Base-by-base conservation (phyloP, 2,329 filamentous ascomycete species). In the Dothideomycetes sp. region DNA sequence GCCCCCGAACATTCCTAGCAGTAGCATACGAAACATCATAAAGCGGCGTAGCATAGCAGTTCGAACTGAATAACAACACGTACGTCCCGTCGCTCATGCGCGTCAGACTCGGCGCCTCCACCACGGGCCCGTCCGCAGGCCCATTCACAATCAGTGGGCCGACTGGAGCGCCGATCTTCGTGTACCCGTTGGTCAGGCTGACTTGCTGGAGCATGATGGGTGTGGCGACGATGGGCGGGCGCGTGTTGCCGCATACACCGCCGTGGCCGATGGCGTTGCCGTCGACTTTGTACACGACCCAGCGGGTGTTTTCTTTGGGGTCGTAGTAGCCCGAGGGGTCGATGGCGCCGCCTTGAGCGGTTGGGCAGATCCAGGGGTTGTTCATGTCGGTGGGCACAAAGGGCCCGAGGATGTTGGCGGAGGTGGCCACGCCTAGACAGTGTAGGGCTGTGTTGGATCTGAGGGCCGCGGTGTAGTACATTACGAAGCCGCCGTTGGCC, bases 51-150 rank as follows among this genome's bases (percentile, higher is more conserved):
- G 36, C 36, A 31, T 29, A 50, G 40, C 48, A 50, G 37, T 47
- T 46, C 16, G 37, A 44, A 33, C 37, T 41, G 38, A 47, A 50
- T 37, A 46, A 50, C 8, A 50, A 37, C 16, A 46, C 36, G 29
- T 46, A 50, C 19, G 30, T 45, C 12, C 45, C 45, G n/a, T 46
- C 38, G 3, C 32, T 7, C 19, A 52, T 48, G 31, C 47, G 47
- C 32, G 46, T 47, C 18, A 58, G 43, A 7, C 45, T 34, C 0
- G 54, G 57, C 11, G 56, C 57, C 43, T 58, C 55, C 29, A 58
- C 46, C n/a, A 52, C 49, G 1, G 54, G 55, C 1, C 56, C 54
- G 41, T 56, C 54, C 19, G 37, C 38, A 5, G 47, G 35, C 8
- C 49, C 45, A 37, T 56, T 56, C 12, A 44, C 48, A 16, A 58